Percentiles rank a stretch among this genome's conserved stretches.
Conservation (phyloP, 768 basidiomycete species). For the Suillus occidentalis region DNA sequence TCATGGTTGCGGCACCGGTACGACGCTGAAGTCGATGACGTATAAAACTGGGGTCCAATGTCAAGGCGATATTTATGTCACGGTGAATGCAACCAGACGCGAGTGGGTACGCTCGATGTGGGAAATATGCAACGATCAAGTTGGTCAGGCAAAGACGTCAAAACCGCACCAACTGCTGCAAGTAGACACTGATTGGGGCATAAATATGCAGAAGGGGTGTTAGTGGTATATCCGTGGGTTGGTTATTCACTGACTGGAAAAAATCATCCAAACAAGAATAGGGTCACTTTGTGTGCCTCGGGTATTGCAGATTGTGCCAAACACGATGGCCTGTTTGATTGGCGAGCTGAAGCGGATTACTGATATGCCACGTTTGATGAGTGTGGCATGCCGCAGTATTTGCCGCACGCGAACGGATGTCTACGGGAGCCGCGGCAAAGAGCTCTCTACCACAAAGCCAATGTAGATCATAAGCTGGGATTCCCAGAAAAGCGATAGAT, state of each 20-base stretch:
- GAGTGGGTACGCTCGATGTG: not conserved
- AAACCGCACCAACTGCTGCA: not conserved
- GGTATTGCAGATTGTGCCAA: not conserved
- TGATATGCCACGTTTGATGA: not conserved
- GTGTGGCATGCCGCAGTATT: not conserved
- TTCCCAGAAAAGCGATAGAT: not conserved
- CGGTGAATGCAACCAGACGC: not conserved
- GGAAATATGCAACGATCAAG: not conserved
- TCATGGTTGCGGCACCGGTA: not conserved
- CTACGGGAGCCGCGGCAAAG: constrained; percentile 1
- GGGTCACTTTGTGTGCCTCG: not conserved
- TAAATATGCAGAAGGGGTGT: not conserved
- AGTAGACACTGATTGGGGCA: not conserved
- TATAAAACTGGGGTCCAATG: not conserved
- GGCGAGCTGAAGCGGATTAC: not conserved
- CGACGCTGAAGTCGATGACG: not conserved
- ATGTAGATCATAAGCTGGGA: not conserved
- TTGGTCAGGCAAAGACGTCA: not conserved
- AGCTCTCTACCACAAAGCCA: not conserved
- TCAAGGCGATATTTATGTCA: not conserved
- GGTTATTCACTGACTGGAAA: not conserved
- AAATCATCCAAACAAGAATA: not conserved
- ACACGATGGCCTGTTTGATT: not conserved
- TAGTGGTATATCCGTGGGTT: not conserved
- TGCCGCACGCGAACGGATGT: not conserved